Percentiles rank a stretch among this genome's conserved stretches.
phyloP scores from a whole-genome alignment of 1,284 basidiomycete species.

The Moniliella sp. region DNA sequence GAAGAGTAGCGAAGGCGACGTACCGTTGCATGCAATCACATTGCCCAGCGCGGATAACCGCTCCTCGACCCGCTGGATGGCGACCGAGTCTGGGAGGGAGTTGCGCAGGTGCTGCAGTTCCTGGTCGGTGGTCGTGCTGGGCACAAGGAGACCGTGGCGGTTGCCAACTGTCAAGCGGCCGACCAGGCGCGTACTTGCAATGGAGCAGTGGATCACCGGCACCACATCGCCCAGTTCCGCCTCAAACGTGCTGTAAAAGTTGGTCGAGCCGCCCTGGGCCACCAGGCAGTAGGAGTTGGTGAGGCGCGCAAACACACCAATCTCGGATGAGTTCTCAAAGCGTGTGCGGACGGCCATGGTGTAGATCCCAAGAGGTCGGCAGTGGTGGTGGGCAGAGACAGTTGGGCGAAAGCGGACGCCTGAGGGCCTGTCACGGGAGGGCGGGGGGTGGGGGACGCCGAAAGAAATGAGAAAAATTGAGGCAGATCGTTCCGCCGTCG shows the following conservation, averaged over 20 bases:
- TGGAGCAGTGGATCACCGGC: constrained; percentile 88
- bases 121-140: constrained; percentile 84
- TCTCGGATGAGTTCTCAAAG: constrained; percentile 91
- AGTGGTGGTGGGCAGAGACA: too few relatives aligned
- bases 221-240: constrained; percentile 76
- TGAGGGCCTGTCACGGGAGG: too few relatives aligned
- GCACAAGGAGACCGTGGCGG: constrained; percentile 79
- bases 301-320: constrained; percentile 59
- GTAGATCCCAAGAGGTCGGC: too few relatives aligned
- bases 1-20: constrained; percentile 2
- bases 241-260: constrained; percentile 95
- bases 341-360: constrained; percentile 28
- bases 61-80: constrained; percentile 89
- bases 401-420: too few relatives aligned
- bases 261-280: constrained; percentile 82
- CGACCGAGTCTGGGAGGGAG: constrained; percentile 71
- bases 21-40: constrained; percentile 90
- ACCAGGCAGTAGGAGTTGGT: constrained; percentile 54
- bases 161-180: constrained; percentile 74
- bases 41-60: constrained; percentile 86
- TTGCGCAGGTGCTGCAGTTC: constrained; percentile 94
- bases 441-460: too few relatives aligned
- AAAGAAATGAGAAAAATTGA: too few relatives aligned
- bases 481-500: too few relatives aligned
- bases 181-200: constrained; percentile 81